These are phyloP conservation scores for Neoarthrinium moseri DNA, from an alignment of 2,329 filamentous ascomycete species.

Conservation along the genomic window DNA sequence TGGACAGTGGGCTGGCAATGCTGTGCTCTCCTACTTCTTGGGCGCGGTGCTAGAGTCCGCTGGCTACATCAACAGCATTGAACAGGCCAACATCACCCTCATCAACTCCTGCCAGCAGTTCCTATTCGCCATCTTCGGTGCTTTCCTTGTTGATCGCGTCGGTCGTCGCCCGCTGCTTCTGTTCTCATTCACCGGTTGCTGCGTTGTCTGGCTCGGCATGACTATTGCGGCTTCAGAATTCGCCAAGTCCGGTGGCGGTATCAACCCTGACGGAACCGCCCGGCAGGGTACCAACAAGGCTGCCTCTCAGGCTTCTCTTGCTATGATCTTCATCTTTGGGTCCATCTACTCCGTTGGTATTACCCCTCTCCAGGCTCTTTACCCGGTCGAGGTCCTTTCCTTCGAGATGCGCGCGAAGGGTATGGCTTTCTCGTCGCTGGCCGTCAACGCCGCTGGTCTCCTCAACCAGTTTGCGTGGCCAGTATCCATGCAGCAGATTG, in stretches of 20 bases:
- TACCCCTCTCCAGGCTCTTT: constrained; percentile 36
- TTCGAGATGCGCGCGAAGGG: constrained; percentile 49
- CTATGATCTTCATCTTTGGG: constrained; percentile 54
- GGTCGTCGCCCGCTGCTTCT: constrained; percentile 53
- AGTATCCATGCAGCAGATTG: constrained; percentile 43
- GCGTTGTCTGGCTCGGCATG: constrained; percentile 49
- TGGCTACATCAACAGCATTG: constrained; percentile 38
- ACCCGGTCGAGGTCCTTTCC: constrained; percentile 44
- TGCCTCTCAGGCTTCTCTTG: constrained; percentile 45
- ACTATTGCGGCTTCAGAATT: constrained; percentile 43
- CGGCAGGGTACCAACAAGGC: constrained; percentile 29
- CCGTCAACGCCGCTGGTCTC: constrained; percentile 40
- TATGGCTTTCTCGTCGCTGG: constrained; percentile 43
- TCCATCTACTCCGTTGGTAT: constrained; percentile 45
- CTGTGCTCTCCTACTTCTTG: constrained; percentile 46
- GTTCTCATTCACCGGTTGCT: constrained; percentile 46
- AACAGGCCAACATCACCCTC: constrained; percentile 49
- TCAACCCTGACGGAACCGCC: constrained; percentile 22
- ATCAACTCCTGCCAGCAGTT: constrained; percentile 52
- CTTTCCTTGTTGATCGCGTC: constrained; percentile 46
- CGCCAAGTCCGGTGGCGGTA: constrained; percentile 26
- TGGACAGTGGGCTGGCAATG: constrained; percentile 41
- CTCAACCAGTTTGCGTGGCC: constrained; percentile 43
- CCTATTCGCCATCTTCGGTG: constrained; percentile 46
- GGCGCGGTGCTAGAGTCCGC: constrained; percentile 49